Evolutionary conservation across 2,329 filamentous ascomycete genomes (phyloP), one percentile per base, ranked within the genome.

Genomic region (Monilinia laxa): DNA sequence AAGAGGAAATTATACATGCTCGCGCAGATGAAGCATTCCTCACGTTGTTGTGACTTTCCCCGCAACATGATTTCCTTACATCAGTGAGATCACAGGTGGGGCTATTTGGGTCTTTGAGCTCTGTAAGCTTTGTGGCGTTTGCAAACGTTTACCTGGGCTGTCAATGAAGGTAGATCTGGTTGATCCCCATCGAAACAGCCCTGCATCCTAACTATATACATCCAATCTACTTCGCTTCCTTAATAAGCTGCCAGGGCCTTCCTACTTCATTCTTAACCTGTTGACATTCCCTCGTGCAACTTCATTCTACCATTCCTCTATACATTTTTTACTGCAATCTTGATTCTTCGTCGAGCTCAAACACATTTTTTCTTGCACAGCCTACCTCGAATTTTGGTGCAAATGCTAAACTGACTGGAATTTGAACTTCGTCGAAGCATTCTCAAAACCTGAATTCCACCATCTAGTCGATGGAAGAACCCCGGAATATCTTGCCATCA

Each of bases 261-360:
- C 67, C 72, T 73, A 71, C 68, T 73, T 69, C 74, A 76, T 76
- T 76, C 73, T 75, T 71, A 65, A 71, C 59, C 67, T 70, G 68
- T 71, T 72, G 68, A 68, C 73, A 75, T 75, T 75, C 73, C 68
- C 67, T 72, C 67, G 65, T 52, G 45, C 59, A 64, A 69, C 68
- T 67, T 67, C 42, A 60, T 47, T 59, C 64, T 64, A 66, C 70
- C 74, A 76, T 76, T 76, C 74, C 73, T 74, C 68, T 65, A 70
- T 72, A 71, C 73, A 75, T 75, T 74, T 75, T 67, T 75, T 69
- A 71, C 65, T 67, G 51, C 73, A 75, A 74, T 73, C 72, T 71
- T 73, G 72, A 73, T 70, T 70, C 71, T 70, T 71, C 67, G 42
- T 68, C 70, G 64, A 68, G 67, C 69, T 72, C 68, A 64, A 65